Conservation (phyloP, 208 protist species). For the Eutreptiella sp. region DNA sequence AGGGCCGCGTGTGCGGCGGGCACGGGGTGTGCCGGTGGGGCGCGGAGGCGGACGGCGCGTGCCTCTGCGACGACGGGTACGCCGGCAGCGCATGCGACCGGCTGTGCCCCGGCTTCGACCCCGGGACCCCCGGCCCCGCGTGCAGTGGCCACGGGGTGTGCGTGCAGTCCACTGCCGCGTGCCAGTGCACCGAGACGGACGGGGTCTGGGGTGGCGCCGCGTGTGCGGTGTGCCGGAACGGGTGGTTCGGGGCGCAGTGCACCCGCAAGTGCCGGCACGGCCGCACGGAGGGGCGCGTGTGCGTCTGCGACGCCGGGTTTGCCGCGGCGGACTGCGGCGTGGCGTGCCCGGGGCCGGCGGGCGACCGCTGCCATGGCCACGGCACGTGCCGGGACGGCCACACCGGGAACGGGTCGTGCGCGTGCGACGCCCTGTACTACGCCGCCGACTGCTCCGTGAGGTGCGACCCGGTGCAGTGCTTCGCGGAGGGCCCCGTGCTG, state of each 20-base stretch:
- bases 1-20: too few relatives aligned
- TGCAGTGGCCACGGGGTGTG: too few relatives aligned
- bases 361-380: not conserved
- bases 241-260: conserved; percentile 20
- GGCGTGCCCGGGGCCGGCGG: conserved; percentile 2
- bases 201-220: conserved; percentile 14
- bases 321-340: conserved; percentile 3
- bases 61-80: too few relatives aligned
- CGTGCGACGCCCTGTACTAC: conserved; percentile 14
- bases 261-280: conserved; percentile 4
- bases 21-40: too few relatives aligned
- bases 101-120: too few relatives aligned
- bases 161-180: too few relatives aligned
- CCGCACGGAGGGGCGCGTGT: not conserved
- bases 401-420: conserved; percentile 4
- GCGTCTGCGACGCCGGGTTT: conserved; percentile 17
- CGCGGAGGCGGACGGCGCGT: too few relatives aligned
- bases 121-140: too few relatives aligned
- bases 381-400: conserved; percentile 8
- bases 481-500: too few relatives aligned
- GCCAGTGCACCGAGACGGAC: not conserved
- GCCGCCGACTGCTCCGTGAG: conserved; percentile 2
- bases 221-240: conserved; percentile 10
- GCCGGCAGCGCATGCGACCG: too few relatives aligned
- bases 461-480: too few relatives aligned